phyloP scores from a whole-genome alignment of 2,329 filamentous ascomycete genomes.

The Pezicula neosporulosa region DNA sequence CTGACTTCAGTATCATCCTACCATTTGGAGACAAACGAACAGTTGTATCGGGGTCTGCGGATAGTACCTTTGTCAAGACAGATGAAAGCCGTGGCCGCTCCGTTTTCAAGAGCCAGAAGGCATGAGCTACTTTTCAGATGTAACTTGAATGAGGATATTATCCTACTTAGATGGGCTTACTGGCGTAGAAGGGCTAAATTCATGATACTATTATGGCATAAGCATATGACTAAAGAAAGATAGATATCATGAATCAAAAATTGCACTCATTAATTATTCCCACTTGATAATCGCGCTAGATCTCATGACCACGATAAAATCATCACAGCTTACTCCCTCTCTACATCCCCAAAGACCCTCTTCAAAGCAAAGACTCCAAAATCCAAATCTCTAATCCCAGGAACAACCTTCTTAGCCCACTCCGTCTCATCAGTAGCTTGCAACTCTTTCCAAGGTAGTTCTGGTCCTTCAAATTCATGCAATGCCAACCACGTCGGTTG shows the following conservation, averaged over 20 bases:
- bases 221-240: too few relatives aligned
- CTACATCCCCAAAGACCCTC: too few relatives aligned
- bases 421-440: neutral
- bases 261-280: too few relatives aligned
- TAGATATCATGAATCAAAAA: too few relatives aligned
- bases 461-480: neutral
- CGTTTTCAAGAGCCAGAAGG: neutral
- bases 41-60: constrained; percentile 2
- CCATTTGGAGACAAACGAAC: constrained; percentile 40
- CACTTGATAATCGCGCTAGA: too few relatives aligned
- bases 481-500: neutral
- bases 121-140: neutral
- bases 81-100: neutral
- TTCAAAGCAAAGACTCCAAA: neutral
- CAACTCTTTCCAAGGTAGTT: neutral
- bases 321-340: too few relatives aligned
- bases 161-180: too few relatives aligned
- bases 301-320: too few relatives aligned
- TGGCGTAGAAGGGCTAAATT: too few relatives aligned
- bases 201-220: too few relatives aligned
- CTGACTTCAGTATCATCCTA: constrained; percentile 44
- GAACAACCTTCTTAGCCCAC: neutral
- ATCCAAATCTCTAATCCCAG: neutral
- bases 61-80: neutral
- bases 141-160: too few relatives aligned